Evolutionary conservation across 208 protist genomes (phyloP), one percentile per base, ranked within the genome.

Genomic region (Trypanosoma conorhini): DNA sequence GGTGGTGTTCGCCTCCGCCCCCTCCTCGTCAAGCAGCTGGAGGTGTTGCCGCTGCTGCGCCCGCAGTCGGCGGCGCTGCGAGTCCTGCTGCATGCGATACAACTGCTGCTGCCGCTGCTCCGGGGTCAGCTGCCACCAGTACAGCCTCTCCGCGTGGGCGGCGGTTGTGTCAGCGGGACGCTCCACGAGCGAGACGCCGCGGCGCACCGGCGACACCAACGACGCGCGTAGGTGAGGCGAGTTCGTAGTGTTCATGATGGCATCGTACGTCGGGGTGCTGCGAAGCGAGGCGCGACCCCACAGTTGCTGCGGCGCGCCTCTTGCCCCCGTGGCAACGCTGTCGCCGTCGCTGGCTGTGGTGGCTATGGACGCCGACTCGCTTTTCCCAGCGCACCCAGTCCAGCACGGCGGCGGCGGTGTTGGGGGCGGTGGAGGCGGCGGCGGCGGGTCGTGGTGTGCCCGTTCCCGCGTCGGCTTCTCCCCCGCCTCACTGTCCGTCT

Each of bases 121-220:
- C 3, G 72, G 81, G 22, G 74, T 77, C 54, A 92, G 59, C 55
- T 92, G 71, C 83, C 87, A 89, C 83, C 87, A 92, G 60, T 92
- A 88, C 5, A 87, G 54, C 46, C 31, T 35, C 15, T 0, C 8
- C 54, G 33, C 38, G 10, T 5, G n/a, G n/a, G 5, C 21, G 58
- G 4, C 3, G 9, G 33, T 33, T 35, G 28, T 3, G 33, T 24
- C 48, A 5, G 48, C 13, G 5, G 13, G 13, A 24, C 48, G 3
- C 48, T 52, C 62, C 44, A 5, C 46, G 15, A 28, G 26, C 22
- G 35, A 50, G 19, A 54, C 19, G 33, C 52, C 57, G 24, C 56
- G 46, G 0, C 24, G 50, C 7, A 54, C 2, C 21, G 48, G 28
- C 0, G 70, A 38, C 24, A 58, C 3, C 52, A 75, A 66, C n/a